Conservation (phyloP, 2,329 filamentous ascomycete genomes). For the Colletotrichum melonis region DNA sequence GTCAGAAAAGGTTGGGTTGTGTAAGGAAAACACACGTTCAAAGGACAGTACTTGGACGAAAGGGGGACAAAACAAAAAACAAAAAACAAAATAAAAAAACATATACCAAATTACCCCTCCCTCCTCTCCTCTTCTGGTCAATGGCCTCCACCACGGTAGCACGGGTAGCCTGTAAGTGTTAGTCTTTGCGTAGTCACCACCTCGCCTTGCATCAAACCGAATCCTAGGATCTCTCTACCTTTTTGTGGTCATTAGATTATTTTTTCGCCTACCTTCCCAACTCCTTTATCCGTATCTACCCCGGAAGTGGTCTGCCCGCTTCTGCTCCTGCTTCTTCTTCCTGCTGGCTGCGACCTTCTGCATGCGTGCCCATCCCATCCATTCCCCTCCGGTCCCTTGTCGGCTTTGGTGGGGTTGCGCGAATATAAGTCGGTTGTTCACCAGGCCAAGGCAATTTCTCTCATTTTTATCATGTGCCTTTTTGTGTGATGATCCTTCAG, state of each 20-base stretch:
- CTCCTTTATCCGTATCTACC: neutral
- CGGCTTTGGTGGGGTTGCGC: conserved; percentile 46
- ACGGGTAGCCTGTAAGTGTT: neutral
- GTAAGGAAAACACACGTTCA: neutral
- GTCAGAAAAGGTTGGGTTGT: neutral
- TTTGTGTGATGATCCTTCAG: conserved; percentile 2
- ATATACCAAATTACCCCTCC: conserved; percentile 8
- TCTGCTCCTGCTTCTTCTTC: neutral
- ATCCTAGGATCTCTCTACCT: neutral
- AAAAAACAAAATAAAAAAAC: neutral
- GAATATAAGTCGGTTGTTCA: conserved; percentile 46
- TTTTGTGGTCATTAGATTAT: neutral
- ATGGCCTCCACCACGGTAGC: neutral
- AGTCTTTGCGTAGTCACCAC: neutral
- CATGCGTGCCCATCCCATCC: neutral
- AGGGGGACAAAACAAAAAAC: neutral
- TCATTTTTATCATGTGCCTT: conserved; percentile 3
- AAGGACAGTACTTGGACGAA: neutral
- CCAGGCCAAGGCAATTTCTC: neutral
- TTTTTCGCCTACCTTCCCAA: neutral
- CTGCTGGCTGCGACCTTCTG: neutral
- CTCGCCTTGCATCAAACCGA: neutral
- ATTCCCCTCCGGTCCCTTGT: neutral
- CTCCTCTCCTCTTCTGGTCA: neutral
- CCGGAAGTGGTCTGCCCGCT: neutral